These are phyloP conservation scores for Beauveria rudraprayagi DNA, from an alignment of 2,329 filamentous ascomycete genomes.

Conservation along the genomic window DNA sequence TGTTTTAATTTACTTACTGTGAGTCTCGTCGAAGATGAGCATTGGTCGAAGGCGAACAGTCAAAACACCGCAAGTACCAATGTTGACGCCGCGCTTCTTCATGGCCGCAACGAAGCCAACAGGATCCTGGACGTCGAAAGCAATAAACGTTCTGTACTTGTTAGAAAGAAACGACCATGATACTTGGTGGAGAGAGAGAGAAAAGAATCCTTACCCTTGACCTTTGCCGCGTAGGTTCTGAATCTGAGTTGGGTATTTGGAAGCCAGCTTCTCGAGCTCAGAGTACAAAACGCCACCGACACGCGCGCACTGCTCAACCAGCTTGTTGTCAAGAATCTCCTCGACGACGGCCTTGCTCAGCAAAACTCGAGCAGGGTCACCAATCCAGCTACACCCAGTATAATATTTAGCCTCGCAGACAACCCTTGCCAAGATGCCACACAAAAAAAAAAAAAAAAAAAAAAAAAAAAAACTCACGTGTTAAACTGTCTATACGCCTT, in stretches of 20 bases:
- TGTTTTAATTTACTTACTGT: conserved; percentile 30
- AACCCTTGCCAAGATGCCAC: no score
- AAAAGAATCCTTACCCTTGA: background rate
- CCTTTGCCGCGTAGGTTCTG: conserved; percentile 69
- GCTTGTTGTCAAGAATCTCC: conserved; percentile 60
- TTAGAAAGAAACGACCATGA: background rate
- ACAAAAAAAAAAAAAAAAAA: no score
- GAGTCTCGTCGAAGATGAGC: conserved; percentile 41
- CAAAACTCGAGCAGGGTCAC: conserved; percentile 68
- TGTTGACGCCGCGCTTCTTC: conserved; percentile 66
- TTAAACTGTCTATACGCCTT: conserved; percentile 83
- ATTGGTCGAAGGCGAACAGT: conserved; percentile 71
- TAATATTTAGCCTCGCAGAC: no score
- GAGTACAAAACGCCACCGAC: conserved; percentile 62
- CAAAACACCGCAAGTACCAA: conserved; percentile 63
- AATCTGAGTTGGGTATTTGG: conserved; percentile 61
- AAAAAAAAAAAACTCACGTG: conserved; percentile 32
- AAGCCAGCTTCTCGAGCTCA: conserved; percentile 53
- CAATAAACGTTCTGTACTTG: conserved; percentile 56
- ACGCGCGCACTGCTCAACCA: conserved; percentile 57
- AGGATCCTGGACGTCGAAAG: conserved; percentile 64
- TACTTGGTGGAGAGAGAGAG: background rate
- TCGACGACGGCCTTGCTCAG: conserved; percentile 71
- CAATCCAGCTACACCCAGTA: conserved; percentile 47
- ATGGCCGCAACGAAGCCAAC: conserved; percentile 63